Conservation (phyloP, 257 asterid species). For the Penstemon newberryi region DNA sequence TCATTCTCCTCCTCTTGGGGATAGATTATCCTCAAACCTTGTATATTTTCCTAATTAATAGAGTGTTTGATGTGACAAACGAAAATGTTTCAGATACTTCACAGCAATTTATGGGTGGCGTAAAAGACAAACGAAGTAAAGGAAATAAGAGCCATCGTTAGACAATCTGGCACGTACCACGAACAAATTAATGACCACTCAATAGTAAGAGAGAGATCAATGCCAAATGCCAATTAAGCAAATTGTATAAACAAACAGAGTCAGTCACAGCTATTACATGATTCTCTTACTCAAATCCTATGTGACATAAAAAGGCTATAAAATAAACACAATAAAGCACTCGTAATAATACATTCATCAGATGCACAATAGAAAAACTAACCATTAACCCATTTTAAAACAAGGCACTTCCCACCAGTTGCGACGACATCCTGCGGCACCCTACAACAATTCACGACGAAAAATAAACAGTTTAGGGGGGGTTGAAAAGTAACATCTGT, state of each 20-base stretch:
- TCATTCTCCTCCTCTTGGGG: neutral
- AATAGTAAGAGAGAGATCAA: too few species aligned
- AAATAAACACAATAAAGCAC: neutral
- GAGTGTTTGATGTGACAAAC: neutral
- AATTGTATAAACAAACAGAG: too few species aligned
- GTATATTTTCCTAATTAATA: neutral
- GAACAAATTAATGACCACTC: too few species aligned
- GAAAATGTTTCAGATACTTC: neutral
- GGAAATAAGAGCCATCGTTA: too few species aligned
- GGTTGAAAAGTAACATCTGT: neutral
- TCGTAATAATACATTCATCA: neutral
- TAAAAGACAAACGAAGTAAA: neutral
- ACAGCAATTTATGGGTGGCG: neutral
- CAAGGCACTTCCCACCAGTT: constrained; percentile 81
- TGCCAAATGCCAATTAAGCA: neutral
- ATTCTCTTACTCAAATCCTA: neutral
- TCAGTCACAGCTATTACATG: neutral
- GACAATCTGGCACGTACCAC: neutral
- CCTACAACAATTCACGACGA: constrained; percentile 39
- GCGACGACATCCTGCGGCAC: constrained; percentile 89
- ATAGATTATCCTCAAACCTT: neutral
- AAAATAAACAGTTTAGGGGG: constrained; percentile 11
- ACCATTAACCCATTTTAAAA: constrained; percentile 94
- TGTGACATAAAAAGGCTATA: neutral
- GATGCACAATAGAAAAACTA: constrained; percentile 31